Evolutionary conservation across 768 basidiomycete species (phyloP).

Genomic region (Astraeus odoratus): DNA sequence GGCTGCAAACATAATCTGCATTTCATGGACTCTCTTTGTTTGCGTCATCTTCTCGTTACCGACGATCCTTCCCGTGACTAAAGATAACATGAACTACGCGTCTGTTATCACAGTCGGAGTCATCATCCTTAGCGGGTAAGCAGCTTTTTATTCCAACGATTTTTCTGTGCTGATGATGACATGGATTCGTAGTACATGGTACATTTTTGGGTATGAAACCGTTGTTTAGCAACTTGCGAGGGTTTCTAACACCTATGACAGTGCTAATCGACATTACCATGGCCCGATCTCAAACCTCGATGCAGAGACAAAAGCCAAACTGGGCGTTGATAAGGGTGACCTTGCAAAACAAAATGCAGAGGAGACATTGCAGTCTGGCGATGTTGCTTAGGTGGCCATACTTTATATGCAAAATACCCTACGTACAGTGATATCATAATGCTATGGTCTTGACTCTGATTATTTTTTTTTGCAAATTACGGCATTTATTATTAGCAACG

Average conservation of each 20-base stretch:
- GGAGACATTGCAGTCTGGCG: no score
- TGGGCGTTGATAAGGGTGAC: neutral
- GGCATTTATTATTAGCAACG: no score
- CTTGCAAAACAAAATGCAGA: no score
- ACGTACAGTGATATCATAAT: no score
- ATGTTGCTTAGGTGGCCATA: no score
- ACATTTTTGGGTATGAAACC: conserved; percentile 24
- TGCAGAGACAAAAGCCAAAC: conserved; percentile 3
- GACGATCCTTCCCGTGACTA: conserved; percentile 60
- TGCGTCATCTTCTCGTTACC: conserved; percentile 70
- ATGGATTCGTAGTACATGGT: conserved; percentile 38
- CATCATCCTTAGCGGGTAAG: conserved; percentile 46
- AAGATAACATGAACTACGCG: conserved; percentile 76
- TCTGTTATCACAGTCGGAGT: conserved; percentile 56
- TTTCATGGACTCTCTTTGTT: conserved; percentile 63
- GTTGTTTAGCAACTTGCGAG: neutral
- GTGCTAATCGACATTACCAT: conserved; percentile 46
- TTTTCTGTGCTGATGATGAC: neutral
- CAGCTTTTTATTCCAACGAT: neutral
- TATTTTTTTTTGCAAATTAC: no score
- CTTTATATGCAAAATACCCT: no score
- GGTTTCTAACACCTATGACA: conserved; percentile 11
- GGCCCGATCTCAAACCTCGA: conserved; percentile 48
- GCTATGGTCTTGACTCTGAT: no score
- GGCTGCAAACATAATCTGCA: conserved; percentile 57